A percentile compares a stretch with the other conserved stretches of the same genome.
phyloP scores from a whole-genome alignment of 139 green algal genomes.

The Spirogloea muscicola region DNA sequence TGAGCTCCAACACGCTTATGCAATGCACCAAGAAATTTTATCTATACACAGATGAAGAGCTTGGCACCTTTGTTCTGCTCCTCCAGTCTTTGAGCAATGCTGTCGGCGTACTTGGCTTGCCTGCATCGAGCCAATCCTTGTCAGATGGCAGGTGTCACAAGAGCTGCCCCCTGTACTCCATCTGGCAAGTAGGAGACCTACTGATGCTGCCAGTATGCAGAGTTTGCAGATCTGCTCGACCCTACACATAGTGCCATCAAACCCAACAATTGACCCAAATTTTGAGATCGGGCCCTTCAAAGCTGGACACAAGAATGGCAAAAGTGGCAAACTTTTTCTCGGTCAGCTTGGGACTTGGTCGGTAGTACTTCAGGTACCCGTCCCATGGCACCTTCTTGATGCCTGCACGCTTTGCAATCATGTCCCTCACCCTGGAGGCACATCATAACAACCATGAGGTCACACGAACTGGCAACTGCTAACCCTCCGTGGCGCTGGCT shows the following conservation, averaged over 20 bases:
- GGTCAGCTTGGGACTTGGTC: slow-evolving; percentile 80
- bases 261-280: not conserved
- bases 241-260: not conserved
- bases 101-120: slow-evolving; percentile 9
- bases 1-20: too few relatives aligned
- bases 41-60: too few relatives aligned
- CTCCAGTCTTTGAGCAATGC: not conserved
- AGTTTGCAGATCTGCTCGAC: not conserved
- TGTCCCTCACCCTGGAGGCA: slow-evolving; percentile 61
- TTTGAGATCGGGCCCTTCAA: not conserved
- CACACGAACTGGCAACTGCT: too few relatives aligned
- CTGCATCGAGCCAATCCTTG: not conserved
- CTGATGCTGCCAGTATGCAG: not conserved
- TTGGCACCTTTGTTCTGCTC: too few relatives aligned
- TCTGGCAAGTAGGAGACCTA: not conserved
- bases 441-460: too few relatives aligned
- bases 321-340: slow-evolving; percentile 61
- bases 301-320: not conserved
- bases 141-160: not conserved
- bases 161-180: not conserved
- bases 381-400: slow-evolving; percentile 80
- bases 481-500: too few relatives aligned
- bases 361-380: slow-evolving; percentile 98
- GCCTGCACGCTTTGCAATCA: slow-evolving; percentile 66
- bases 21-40: too few relatives aligned